Evolutionary conservation across 2,329 filamentous ascomycete genomes (phyloP).

Genomic region (Setomelanomma holmii): DNA sequence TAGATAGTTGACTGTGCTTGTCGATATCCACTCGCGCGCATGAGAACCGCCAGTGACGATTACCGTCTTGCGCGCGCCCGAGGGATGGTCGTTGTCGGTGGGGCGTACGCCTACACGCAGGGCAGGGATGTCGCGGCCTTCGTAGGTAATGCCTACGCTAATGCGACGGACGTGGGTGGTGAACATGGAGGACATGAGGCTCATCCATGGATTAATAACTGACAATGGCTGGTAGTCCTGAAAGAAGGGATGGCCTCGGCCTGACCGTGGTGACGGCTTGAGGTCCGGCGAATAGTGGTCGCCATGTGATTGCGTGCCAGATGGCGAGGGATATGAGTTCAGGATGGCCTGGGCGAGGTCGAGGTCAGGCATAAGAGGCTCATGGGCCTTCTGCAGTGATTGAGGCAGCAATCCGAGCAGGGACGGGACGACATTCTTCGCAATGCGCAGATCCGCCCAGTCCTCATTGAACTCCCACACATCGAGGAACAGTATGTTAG

Average conservation of each 20-base stretch:
- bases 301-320: slow-evolving; percentile 35
- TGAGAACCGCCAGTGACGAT: slow-evolving; percentile 87
- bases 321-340: slow-evolving; percentile 71
- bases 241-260: slow-evolving; percentile 77
- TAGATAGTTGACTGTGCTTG: slow-evolving; percentile 87
- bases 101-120: slow-evolving; percentile 74
- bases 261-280: slow-evolving; percentile 38
- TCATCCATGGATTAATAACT: slow-evolving; percentile 91
- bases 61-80: slow-evolving; percentile 72
- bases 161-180: slow-evolving; percentile 76
- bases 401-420: slow-evolving; percentile 79
- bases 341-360: slow-evolving; percentile 75
- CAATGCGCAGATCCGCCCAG: slow-evolving; percentile 84
- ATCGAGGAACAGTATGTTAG: slow-evolving; percentile 80
- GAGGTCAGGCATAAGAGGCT: slow-evolving; percentile 76
- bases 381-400: slow-evolving; percentile 74
- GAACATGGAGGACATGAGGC: slow-evolving; percentile 87
- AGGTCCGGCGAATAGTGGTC: slow-evolving; percentile 38
- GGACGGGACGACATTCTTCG: slow-evolving; percentile 77
- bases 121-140: slow-evolving; percentile 85
- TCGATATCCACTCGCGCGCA: slow-evolving; percentile 95
- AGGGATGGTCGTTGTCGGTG: slow-evolving; percentile 56
- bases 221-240: slow-evolving; percentile 87
- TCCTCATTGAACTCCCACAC: slow-evolving; percentile 85
- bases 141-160: slow-evolving; percentile 82